Percentiles rank a stretch among this genome's conserved stretches.
Evolutionary conservation across 2,329 filamentous ascomycete species (phyloP).

Genomic region (Triangularia setosa): DNA sequence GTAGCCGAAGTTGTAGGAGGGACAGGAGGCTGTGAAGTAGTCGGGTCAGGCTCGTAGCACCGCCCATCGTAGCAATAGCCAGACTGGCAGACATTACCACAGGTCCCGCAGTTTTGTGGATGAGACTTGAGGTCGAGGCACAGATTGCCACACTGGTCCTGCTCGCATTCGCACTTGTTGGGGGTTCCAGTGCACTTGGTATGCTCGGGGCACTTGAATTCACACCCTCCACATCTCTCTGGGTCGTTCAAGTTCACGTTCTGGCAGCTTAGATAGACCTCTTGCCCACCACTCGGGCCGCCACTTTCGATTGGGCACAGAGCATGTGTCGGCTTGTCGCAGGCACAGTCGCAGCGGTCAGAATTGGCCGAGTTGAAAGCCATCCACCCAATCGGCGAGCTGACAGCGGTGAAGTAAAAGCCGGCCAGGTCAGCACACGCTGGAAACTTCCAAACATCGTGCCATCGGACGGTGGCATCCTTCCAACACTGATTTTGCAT

Average conservation of each 20-base stretch:
- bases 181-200: constrained; percentile 6
- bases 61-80: constrained; percentile 16
- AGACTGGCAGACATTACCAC: constrained; percentile 16
- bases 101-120: constrained; percentile 19
- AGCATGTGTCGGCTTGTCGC: not conserved
- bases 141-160: constrained; percentile 12
- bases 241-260: constrained; percentile 6
- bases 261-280: not conserved
- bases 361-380: constrained; percentile 6
- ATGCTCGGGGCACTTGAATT: constrained; percentile 9
- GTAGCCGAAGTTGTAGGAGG: not conserved
- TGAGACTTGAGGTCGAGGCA: constrained; percentile 16
- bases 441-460: constrained; percentile 4
- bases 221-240: constrained; percentile 18
- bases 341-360: constrained; percentile 10
- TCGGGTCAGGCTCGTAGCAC: constrained; percentile 12
- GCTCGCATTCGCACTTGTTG: constrained; percentile 10
- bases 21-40: not conserved
- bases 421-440: constrained; percentile 6
- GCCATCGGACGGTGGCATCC: constrained; percentile 4
- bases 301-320: not conserved
- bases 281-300: not conserved
- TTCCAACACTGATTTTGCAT: not conserved
- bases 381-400: not conserved
- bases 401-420: constrained; percentile 6